Evolutionary conservation across 805 yeast genomes (phyloP).

Genomic region (Nakazawaea wyomingensis): DNA sequence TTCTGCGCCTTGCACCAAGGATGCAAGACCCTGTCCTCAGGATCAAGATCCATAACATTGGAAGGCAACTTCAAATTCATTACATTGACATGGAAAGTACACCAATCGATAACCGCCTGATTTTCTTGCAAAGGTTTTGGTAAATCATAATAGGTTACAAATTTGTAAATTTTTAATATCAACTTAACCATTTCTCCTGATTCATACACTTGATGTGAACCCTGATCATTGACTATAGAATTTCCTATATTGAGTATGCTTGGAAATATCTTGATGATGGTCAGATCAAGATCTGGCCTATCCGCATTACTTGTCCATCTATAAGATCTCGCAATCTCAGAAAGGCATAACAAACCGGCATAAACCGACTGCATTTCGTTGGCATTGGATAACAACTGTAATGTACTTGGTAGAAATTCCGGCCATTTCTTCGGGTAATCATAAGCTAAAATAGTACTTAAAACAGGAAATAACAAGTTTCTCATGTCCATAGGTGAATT

Average conservation of each 20-base stretch:
- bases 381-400: conserved; percentile 37
- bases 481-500: conserved; percentile 36
- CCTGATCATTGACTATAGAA: conserved; percentile 35
- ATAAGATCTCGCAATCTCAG: conserved; percentile 69
- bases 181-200: conserved; percentile 71
- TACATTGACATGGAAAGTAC: conserved; percentile 65
- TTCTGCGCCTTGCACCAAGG: conserved; percentile 77
- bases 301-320: conserved; percentile 68
- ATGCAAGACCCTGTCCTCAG: conserved; percentile 43
- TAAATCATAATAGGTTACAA: conserved; percentile 72
- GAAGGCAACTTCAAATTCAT: conserved; percentile 56
- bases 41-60: conserved; percentile 44
- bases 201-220: conserved; percentile 21
- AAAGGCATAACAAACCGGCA: conserved; percentile 71
- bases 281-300: conserved; percentile 51
- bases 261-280: conserved; percentile 65
- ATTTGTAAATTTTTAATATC: conserved; percentile 74
- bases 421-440: conserved; percentile 48
- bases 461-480: conserved; percentile 46
- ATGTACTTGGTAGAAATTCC: conserved; percentile 42
- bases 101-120: conserved; percentile 59
- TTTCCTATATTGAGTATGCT: conserved; percentile 62
- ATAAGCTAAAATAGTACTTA: conserved; percentile 43
- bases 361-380: conserved; percentile 38
- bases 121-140: conserved; percentile 60